Evolutionary conservation across 2,329 filamentous ascomycete species (phyloP), one percentile per base, ranked within the genome.

Genomic region (Biscogniauxia sp.): DNA sequence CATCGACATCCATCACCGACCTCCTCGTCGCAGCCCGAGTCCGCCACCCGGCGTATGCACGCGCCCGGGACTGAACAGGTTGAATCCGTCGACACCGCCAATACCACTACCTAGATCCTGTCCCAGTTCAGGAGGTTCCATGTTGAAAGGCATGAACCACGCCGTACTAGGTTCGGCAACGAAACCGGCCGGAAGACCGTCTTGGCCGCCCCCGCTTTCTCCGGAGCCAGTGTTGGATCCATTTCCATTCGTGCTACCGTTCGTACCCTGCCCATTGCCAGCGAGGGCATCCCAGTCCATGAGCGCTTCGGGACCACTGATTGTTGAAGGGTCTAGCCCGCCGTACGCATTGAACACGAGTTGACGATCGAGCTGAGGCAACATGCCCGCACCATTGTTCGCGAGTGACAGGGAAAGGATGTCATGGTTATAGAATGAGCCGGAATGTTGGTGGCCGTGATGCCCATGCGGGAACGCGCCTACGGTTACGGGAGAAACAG

Each of bases 71-170:
- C 75, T 76, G 55, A 85, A 84, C 69, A 85, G 79, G 26, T 76
- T 76, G 65, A 84, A 85, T 9, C 75, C 75, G 62, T 85, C 84
- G 25, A 82, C 74, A 41, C 76, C 76, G 23, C 73, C 72, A 64
- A 82, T 70, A 7, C 74, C 75, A 26, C 79, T 69, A 20, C 73
- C 74, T 56, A 80, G 65, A 45, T 84, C 82, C 57, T 82, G 82
- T 6, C 78, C 77, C 51, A 85, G 75, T 60, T 87, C 84, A 0
- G 90, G 87, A 20, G 92, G 91, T 61, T 95, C 91, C 76, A 96
- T 87, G 72, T 96, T 96, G 76, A 97, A 96, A 1, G 93, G 92
- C 80, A 96, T 88, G 74, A 96, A 96, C 91, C 93, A 98, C 5
- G 90, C 91, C 56, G 88, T 89, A 55, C 79, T 83, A 1, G 82